Percentiles rank a stretch among this genome's conserved stretches.
These are phyloP conservation scores for Sutorius eximius DNA, from an alignment of 1,284 basidiomycete species.

Conservation along the genomic window DNA sequence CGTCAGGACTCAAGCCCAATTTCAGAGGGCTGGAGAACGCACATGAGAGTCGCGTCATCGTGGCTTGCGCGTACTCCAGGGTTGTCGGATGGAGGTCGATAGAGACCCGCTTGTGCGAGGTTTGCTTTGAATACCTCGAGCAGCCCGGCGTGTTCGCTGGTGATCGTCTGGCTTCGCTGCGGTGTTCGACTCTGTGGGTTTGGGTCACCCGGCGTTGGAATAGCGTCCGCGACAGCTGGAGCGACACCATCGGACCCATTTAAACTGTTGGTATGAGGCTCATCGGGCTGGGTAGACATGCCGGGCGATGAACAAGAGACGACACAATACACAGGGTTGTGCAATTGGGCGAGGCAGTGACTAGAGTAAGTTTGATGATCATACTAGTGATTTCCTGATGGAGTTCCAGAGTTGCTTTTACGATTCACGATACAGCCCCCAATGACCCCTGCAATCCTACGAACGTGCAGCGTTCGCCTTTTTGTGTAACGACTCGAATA, in stretches of 20 bases:
- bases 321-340: neutral
- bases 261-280: neutral
- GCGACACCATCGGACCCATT: neutral
- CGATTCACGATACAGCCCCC: neutral
- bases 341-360: neutral
- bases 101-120: slow-evolving; percentile 51
- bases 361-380: neutral
- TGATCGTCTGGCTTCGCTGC: slow-evolving; percentile 3
- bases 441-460: slow-evolving; percentile 1
- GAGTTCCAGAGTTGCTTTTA: neutral
- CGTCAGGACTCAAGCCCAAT: neutral
- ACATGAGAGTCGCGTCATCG: slow-evolving; percentile 70
- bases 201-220: neutral
- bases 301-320: neutral
- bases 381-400: too few relatives aligned
- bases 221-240: neutral
- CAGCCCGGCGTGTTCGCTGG: slow-evolving; percentile 3
- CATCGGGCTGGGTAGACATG: slow-evolving; percentile 15
- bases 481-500: slow-evolving; percentile 41
- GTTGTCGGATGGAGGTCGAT: slow-evolving; percentile 40
- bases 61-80: slow-evolving; percentile 45
- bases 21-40: neutral
- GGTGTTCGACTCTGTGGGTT: neutral
- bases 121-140: slow-evolving; percentile 53
- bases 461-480: slow-evolving; percentile 15